Conservation (phyloP, 805 yeast genomes). For the Candida tallmaniae region DNA sequence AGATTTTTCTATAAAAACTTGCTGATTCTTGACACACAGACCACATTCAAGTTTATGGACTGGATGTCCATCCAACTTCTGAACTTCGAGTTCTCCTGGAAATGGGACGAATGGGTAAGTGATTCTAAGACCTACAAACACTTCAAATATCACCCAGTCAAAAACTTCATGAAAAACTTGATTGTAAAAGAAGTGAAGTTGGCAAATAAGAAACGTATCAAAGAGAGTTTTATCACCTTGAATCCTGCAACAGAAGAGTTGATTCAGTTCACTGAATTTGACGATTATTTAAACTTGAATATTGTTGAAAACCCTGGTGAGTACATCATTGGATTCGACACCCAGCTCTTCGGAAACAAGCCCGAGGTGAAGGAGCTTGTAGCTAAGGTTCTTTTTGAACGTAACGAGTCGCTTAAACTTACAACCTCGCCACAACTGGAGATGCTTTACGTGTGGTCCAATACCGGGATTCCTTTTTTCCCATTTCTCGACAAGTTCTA, state of each 20-base stretch:
- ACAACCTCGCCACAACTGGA: conserved; percentile 10
- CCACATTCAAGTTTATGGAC: conserved; percentile 66
- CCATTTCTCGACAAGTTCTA: conserved; percentile 35
- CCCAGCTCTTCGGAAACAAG: conserved; percentile 28
- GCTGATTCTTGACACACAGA: conserved; percentile 68
- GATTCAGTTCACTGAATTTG: conserved; percentile 32
- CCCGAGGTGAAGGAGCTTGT: conserved; percentile 23
- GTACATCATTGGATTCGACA: conserved; percentile 30
- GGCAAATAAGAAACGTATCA: conserved; percentile 68
- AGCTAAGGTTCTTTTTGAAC: conserved; percentile 21
- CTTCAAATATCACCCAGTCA: conserved; percentile 63
- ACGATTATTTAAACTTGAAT: conserved; percentile 35
- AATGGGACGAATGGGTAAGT: conserved; percentile 90
- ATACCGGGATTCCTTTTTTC: conserved; percentile 33
- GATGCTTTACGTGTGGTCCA: conserved; percentile 30
- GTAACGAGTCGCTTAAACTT: conserved; percentile 13
- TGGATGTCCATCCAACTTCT: conserved; percentile 94
- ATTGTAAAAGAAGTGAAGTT: conserved; percentile 81
- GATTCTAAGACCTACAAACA: conserved; percentile 46
- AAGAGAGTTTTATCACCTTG: conserved; percentile 53
- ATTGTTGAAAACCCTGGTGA: conserved; percentile 26
- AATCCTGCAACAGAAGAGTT: conserved; percentile 28
- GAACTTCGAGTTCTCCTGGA: conserved; percentile 94
- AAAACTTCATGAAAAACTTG: conserved; percentile 68
- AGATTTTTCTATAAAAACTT: conserved; percentile 72